Conservation (phyloP, 2,329 filamentous ascomycete genomes). For the Trichoderma aggressivum region DNA sequence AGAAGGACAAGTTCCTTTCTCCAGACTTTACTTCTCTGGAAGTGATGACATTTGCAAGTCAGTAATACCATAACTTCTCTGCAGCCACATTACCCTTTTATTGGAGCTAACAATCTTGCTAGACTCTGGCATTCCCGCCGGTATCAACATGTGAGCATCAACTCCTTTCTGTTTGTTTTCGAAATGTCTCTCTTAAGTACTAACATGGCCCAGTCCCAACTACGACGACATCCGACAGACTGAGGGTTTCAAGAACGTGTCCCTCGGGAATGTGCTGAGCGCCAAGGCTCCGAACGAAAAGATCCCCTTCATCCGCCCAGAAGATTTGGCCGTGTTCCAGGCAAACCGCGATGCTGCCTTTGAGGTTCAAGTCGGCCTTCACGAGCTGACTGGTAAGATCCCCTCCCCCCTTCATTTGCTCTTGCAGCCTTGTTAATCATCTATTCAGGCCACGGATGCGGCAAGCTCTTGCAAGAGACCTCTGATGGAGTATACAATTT, state of each 20-base stretch:
- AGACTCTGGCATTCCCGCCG: slow-evolving; percentile 63
- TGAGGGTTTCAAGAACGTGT: slow-evolving; percentile 90
- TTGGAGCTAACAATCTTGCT: slow-evolving; percentile 31
- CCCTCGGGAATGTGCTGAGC: slow-evolving; percentile 85
- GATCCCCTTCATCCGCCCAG: slow-evolving; percentile 80
- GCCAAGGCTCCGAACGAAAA: slow-evolving; percentile 91
- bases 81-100: not conserved
- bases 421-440: slow-evolving; percentile 19
- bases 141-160: slow-evolving; percentile 56
- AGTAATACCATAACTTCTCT: not conserved
- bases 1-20: slow-evolving; percentile 93
- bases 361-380: slow-evolving; percentile 92
- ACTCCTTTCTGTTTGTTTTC: not conserved
- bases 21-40: slow-evolving; percentile 96
- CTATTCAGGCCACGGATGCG: slow-evolving; percentile 72
- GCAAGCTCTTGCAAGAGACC: slow-evolving; percentile 90
- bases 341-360: slow-evolving; percentile 85
- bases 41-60: slow-evolving; percentile 69
- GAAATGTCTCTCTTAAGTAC: not conserved
- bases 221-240: slow-evolving; percentile 77
- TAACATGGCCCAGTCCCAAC: slow-evolving; percentile 46
- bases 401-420: not conserved
- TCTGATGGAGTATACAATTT: slow-evolving; percentile 83
- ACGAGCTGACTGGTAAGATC: slow-evolving; percentile 65
- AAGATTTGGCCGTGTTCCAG: slow-evolving; percentile 74